These are phyloP conservation scores for Backusella luteola DNA, from an alignment of 192 early-diverging fungal genomes.

Conservation along the genomic window DNA sequence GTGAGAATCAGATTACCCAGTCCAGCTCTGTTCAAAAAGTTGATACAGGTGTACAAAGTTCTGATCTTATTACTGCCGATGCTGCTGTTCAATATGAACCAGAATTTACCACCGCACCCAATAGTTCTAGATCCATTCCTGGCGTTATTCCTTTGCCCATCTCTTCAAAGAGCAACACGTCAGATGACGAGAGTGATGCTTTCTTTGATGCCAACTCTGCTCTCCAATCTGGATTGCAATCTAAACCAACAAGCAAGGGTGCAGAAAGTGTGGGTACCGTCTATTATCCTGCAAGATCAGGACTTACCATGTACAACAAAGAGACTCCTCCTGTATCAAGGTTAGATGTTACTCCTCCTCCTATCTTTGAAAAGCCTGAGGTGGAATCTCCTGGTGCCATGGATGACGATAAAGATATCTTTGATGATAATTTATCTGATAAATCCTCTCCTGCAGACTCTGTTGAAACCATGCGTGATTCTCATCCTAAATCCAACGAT, in stretches of 20 bases:
- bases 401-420: background rate
- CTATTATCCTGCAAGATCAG: conserved; percentile 2
- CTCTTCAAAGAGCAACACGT: background rate
- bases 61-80: background rate
- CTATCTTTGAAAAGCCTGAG: background rate
- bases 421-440: background rate
- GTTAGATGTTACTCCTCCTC: background rate
- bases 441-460: background rate
- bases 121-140: background rate
- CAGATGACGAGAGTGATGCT: conserved; percentile 3
- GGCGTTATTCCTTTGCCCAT: background rate
- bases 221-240: conserved; percentile 3
- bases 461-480: background rate
- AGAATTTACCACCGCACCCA: background rate
- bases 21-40: background rate
- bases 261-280: background rate
- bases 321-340: background rate
- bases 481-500: background rate
- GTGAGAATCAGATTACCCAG: background rate
- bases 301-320: conserved; percentile 1
- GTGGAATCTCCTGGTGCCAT: background rate
- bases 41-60: conserved; percentile 6
- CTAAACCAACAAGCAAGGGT: background rate
- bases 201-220: conserved; percentile 14
- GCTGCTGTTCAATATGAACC: conserved; percentile 6